Conservation (phyloP, 331 rosid species). For the Erythrophleum ivorense region DNA sequence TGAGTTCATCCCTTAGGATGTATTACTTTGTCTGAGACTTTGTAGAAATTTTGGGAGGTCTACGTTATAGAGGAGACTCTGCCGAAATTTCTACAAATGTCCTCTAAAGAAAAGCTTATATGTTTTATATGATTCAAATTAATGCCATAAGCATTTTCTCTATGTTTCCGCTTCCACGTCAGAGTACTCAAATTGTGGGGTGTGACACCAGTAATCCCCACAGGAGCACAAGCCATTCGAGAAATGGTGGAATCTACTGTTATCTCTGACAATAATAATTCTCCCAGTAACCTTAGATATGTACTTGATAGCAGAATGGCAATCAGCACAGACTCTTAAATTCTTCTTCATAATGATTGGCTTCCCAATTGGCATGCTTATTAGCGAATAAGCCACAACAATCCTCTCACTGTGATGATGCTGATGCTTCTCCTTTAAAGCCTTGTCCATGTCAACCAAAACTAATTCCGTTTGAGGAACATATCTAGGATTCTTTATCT, state of each 20-base stretch:
- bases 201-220: conserved; percentile 54
- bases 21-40: no score
- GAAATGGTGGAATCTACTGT: conserved; percentile 47
- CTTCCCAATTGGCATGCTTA: conserved; percentile 41
- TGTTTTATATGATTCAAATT: no score
- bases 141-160: no score
- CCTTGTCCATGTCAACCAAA: conserved; percentile 46
- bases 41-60: no score
- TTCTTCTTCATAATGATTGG: conserved; percentile 52
- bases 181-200: no score
- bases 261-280: conserved; percentile 44
- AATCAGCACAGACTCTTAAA: conserved; percentile 47
- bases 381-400: conserved; percentile 46
- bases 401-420: conserved; percentile 48
- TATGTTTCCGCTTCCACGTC: no score
- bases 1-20: no score
- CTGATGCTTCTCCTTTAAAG: conserved; percentile 45
- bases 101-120: no score
- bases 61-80: no score
- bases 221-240: conserved; percentile 43
- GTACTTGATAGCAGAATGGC: conserved; percentile 43
- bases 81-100: no score
- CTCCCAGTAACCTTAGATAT: conserved; percentile 41
- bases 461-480: conserved; percentile 44
- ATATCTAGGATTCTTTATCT: conserved; percentile 44